Base-by-base conservation (phyloP, 805 yeast species). In the Myxozyma sirexii region DNA sequence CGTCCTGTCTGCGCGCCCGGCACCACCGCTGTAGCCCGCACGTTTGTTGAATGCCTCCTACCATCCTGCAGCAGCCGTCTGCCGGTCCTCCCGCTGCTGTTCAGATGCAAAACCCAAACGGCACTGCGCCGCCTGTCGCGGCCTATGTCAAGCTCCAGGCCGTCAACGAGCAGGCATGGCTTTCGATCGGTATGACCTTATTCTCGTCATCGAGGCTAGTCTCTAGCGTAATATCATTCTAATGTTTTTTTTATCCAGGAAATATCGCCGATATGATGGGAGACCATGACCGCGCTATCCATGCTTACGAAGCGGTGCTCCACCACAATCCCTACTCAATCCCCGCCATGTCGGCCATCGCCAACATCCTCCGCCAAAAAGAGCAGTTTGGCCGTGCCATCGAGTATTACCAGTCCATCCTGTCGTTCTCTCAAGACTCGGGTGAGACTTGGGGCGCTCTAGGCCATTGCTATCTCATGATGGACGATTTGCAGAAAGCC, bases 391-490 rank as follows among this genome's bases (percentile, higher is more conserved):
- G 90, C 66, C 90, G 90, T 72, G 98, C 98, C 15, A 96, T 97
- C 13, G 98, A 94, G 72, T 81, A 90, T 64, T 93, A 90, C 75
- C 96, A 93, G 74, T 82, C 90, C 67, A 96, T 97, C 4, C 76
- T 94, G 57, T 82, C 87, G 56, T 80, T 88, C 55, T 84, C 86
- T 69, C 93, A 91, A 21, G 93, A 89, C 71, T 86, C 90, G 68
- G 97, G 97, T 59, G 98, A 93, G 68, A 90, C 96, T 38, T 94
- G 99, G 98, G 97, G 98, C 0, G 63, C 68, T 12, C 60, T 69
- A 27, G 97, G 99, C 54, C 98, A 94, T 76, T 94, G 99, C 77
- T 94, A 91, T 72, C 78, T 94, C 68, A 94, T 94, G 97, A 78
- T 92, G 72, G 99, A 94, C 74, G 99, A 94, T 70, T 80, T 94